Conservation (phyloP, 495 filamentous ascomycete species). For the Jackrogersella multiformis region DNA sequence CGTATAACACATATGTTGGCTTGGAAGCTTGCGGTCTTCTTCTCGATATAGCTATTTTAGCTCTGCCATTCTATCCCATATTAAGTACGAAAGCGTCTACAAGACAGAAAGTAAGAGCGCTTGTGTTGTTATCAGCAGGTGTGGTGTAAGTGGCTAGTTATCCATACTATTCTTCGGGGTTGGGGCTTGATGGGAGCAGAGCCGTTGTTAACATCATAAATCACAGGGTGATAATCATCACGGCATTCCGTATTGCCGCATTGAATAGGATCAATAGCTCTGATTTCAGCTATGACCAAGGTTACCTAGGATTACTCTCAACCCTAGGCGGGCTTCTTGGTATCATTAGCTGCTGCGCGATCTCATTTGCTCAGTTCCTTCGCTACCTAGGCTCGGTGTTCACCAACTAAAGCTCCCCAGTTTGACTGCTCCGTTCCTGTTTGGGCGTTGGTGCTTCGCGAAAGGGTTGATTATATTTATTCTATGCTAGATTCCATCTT, state of each 20-base stretch:
- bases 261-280: constrained; percentile 30
- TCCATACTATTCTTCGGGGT: background rate
- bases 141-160: constrained; percentile 7
- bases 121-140: constrained; percentile 7
- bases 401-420: background rate
- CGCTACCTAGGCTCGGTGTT: background rate
- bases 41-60: constrained; percentile 33
- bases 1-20: no score
- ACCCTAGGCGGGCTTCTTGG: constrained; percentile 35
- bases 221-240: constrained; percentile 40
- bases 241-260: constrained; percentile 41
- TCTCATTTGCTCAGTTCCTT: background rate
- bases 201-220: background rate
- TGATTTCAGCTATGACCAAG: constrained; percentile 43
- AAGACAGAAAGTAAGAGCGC: background rate
- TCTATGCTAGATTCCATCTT: background rate
- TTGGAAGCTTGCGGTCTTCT: constrained; percentile 37
- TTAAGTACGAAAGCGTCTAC: background rate
- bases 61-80: constrained; percentile 4
- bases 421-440: background rate
- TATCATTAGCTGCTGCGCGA: constrained; percentile 23
- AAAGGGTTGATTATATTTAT: background rate
- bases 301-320: constrained; percentile 45
- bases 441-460: background rate
- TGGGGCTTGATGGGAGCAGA: background rate